These are phyloP conservation scores for Marasmius oreades DNA, from an alignment of 1,284 basidiomycete genomes.

Conservation along the genomic window DNA sequence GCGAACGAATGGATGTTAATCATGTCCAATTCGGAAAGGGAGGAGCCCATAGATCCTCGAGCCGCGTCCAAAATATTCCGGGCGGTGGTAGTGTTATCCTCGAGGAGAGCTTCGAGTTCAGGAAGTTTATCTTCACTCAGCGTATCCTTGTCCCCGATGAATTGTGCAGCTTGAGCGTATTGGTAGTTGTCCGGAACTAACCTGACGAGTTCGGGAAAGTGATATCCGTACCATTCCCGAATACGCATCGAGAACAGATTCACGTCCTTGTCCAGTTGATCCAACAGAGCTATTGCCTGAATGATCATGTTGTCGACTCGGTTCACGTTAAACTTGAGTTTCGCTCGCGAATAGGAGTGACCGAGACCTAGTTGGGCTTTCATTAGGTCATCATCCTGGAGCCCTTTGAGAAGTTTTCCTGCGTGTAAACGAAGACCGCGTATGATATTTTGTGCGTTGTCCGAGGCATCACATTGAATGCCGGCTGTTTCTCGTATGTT, in stretches of 20 bases:
- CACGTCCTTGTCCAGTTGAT: constrained; percentile 99
- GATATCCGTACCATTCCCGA: constrained; percentile 99
- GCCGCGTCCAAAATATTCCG: constrained; percentile 95
- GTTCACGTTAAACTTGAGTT: constrained; percentile 99
- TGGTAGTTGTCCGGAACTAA: constrained; percentile 95
- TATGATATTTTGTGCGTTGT: constrained; percentile 84
- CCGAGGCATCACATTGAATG: constrained; percentile 87
- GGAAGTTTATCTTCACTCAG: constrained; percentile 75
- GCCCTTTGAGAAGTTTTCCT: constrained; percentile 85
- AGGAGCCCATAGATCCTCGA: constrained; percentile 92
- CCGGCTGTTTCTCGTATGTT: constrained; percentile 78
- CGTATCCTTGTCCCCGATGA: constrained; percentile 90
- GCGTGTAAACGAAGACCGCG: constrained; percentile 94
- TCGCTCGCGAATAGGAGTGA: constrained; percentile 96
- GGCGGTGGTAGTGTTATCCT: constrained; percentile 84
- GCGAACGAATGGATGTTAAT: constrained; percentile 96
- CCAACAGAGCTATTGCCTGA: constrained; percentile 96
- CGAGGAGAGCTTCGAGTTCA: constrained; percentile 80
- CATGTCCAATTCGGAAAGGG: constrained; percentile 92
- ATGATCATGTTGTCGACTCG: constrained; percentile 99
- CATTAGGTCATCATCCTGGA: constrained; percentile 85
- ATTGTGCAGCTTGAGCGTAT: constrained; percentile 86
- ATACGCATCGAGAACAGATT: constrained; percentile 99
- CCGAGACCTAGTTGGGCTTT: constrained; percentile 97
- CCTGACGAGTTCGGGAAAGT: constrained; percentile 96